phyloP scores from a whole-genome alignment of 192 early-diverging fungal genomes.

The Podila horticola region DNA sequence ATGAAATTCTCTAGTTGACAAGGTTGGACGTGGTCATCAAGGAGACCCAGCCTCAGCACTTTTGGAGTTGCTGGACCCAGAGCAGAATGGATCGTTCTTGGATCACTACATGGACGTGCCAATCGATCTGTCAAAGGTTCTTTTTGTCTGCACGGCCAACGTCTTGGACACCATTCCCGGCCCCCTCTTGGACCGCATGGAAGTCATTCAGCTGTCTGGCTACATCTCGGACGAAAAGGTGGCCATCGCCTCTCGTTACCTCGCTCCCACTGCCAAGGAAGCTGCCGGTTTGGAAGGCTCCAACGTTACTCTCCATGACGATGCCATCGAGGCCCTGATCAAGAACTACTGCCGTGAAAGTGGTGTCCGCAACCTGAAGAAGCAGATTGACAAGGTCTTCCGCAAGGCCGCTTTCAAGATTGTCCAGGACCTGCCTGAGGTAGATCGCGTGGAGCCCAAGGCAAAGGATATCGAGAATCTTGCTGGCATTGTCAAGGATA shows the following conservation, averaged over 20 bases:
- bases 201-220: constrained; percentile 94
- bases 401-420: constrained; percentile 95
- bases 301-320: constrained; percentile 75
- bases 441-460: constrained; percentile 44
- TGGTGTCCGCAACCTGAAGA: constrained; percentile 97
- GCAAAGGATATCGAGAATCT: constrained; percentile 25
- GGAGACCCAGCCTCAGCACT: constrained; percentile 98
- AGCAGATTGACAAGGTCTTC: constrained; percentile 99
- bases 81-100: constrained; percentile 96
- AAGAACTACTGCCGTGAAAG: constrained; percentile 95
- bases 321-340: constrained; percentile 88
- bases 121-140: constrained; percentile 95
- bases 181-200: constrained; percentile 99
- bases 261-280: constrained; percentile 85
- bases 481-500: constrained; percentile 41
- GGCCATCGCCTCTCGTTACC: constrained; percentile 94
- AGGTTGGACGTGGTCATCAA: constrained; percentile 96
- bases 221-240: constrained; percentile 91
- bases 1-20: constrained; percentile 74
- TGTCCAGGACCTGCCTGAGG: constrained; percentile 65
- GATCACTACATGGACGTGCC: constrained; percentile 99
- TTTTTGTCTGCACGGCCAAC: constrained; percentile 99
- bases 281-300: constrained; percentile 81
- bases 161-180: constrained; percentile 97
- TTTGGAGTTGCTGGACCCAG: constrained; percentile 96